These are phyloP conservation scores for Prunus salicina DNA, from an alignment of 306 rosid genomes.

Conservation along the genomic window DNA sequence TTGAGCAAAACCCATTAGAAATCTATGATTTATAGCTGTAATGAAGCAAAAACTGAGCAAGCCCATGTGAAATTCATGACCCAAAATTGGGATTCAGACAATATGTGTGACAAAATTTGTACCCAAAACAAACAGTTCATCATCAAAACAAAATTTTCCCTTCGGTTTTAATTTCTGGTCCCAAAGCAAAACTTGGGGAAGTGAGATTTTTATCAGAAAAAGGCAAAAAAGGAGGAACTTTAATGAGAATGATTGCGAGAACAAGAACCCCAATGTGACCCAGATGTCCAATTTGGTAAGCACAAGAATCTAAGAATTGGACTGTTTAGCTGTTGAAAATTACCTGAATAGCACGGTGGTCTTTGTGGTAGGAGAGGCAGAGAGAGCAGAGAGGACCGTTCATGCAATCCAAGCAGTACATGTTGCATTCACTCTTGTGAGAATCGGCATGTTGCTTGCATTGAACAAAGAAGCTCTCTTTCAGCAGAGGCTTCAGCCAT, in stretches of 20 bases:
- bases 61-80: not conserved
- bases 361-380: conserved; percentile 75
- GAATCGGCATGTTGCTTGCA: conserved; percentile 88
- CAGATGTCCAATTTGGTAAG: not conserved
- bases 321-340: not conserved
- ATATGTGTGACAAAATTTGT: too few relatives aligned
- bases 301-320: not conserved
- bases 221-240: not conserved
- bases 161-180: not conserved
- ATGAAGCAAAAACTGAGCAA: not conserved
- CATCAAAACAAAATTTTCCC: not conserved
- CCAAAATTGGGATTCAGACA: too few relatives aligned
- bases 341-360: conserved; percentile 93
- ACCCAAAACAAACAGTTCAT: not conserved
- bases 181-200: not conserved
- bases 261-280: conserved; percentile 1
- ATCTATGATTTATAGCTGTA: not conserved
- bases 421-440: conserved; percentile 95
- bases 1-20: conserved; percentile 7
- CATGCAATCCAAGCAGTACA: conserved; percentile 98
- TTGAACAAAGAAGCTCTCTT: conserved; percentile 86
- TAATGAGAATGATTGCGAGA: not conserved
- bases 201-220: conserved; percentile 4
- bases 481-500: conserved; percentile 89
- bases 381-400: conserved; percentile 91